These are phyloP conservation scores for Pythium guiyangense DNA, from an alignment of 352 stramenopile species.

Conservation along the genomic window DNA sequence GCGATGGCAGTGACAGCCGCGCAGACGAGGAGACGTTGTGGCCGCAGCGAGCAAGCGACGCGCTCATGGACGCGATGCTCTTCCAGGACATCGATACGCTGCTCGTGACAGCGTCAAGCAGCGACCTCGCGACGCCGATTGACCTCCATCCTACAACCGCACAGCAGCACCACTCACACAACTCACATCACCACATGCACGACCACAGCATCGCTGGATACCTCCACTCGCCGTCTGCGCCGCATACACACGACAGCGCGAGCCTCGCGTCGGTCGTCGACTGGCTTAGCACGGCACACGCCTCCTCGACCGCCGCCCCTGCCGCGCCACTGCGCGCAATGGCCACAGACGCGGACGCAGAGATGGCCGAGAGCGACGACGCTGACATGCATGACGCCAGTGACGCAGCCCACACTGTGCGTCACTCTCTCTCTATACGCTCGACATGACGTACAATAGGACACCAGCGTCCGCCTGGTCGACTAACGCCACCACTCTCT, in stretches of 20 bases:
- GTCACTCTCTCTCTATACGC: too few relatives aligned
- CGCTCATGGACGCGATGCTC: slow-evolving; percentile 10
- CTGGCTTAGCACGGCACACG: slow-evolving; percentile 2
- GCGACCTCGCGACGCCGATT: background rate
- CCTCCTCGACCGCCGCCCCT: too few relatives aligned
- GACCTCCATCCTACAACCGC: background rate
- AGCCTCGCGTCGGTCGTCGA: background rate
- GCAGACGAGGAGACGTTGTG: slow-evolving; percentile 3
- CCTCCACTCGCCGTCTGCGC: background rate
- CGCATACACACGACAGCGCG: background rate
- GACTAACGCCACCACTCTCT: too few relatives aligned
- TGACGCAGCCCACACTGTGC: too few relatives aligned
- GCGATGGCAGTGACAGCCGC: background rate
- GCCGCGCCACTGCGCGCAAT: too few relatives aligned
- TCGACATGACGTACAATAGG: too few relatives aligned
- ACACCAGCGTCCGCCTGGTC: too few relatives aligned
- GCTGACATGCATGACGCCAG: too few relatives aligned
- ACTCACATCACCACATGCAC: background rate
- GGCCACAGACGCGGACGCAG: too few relatives aligned
- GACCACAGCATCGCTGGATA: background rate
- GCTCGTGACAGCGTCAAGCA: slow-evolving; percentile 2
- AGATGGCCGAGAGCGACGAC: too few relatives aligned
- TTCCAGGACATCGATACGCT: slow-evolving; percentile 14
- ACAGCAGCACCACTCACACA: too few relatives aligned
- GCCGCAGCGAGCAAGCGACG: slow-evolving; percentile 2